Evolutionary conservation across 2,329 filamentous ascomycete genomes (phyloP).

Genomic region (Alternaria metachromatica): DNA sequence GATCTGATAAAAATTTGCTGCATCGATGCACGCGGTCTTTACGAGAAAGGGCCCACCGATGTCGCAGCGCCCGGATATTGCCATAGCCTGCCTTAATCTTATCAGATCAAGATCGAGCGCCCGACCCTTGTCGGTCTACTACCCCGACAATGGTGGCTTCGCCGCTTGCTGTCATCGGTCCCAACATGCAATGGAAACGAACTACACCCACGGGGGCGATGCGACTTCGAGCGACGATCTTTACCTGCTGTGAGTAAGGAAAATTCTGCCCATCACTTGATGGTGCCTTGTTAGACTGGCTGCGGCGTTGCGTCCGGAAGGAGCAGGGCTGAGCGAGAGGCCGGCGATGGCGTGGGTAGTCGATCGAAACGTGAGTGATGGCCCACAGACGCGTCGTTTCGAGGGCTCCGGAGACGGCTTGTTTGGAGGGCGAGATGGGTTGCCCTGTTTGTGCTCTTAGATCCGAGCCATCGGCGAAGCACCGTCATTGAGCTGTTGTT

Average conservation of each 20-base stretch:
- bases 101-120: conserved; percentile 35
- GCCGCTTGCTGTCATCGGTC: conserved; percentile 22
- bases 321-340: conserved; percentile 17
- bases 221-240: conserved; percentile 20
- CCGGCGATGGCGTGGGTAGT: conserved; percentile 13
- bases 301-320: conserved; percentile 25
- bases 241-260: conserved; percentile 4
- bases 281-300: conserved; percentile 6
- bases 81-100: no score
- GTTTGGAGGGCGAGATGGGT: conserved; percentile 10
- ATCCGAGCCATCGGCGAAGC: conserved; percentile 46
- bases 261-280: conserved; percentile 19
- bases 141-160: conserved; percentile 9
- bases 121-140: conserved; percentile 6
- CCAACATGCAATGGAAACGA: neutral
- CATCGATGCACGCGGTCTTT: neutral
- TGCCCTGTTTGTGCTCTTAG: conserved; percentile 24
- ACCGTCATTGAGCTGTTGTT: conserved; percentile 9
- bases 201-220: conserved; percentile 6
- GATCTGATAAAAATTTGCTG: conserved; percentile 31
- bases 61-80: no score
- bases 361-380: conserved; percentile 1
- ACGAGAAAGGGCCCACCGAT: conserved; percentile 19
- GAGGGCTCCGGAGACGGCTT: conserved; percentile 7
- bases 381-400: conserved; percentile 6